Evolutionary conservation across 2,329 filamentous ascomycete genomes (phyloP), one percentile per base, ranked within the genome.

Genomic region (Fusarium virguliforme): DNA sequence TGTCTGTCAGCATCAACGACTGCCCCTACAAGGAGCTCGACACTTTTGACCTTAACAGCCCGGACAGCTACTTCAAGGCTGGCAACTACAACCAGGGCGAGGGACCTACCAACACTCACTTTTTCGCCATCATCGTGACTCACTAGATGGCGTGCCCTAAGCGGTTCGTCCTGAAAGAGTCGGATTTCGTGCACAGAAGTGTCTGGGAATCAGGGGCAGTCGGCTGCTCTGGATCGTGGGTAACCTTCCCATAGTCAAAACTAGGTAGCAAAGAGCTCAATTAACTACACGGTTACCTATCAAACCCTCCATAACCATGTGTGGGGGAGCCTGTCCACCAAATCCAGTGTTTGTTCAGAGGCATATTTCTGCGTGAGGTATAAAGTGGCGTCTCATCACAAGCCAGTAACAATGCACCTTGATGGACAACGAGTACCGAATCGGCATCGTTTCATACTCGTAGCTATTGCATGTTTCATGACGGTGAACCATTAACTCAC

Each of bases 41-140:
- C 60, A 79, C 78, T 1, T 78, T 75, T 50, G 60, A 75, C 8
- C 71, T 80, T 18, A 67, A 77, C 57, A 68, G 64, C 4, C 79
- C 80, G 4, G 55, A 64, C 15, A 80, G 79, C 65, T 82, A 81
- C 67, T 82, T 81, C 75, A 82, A 82, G 75, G 78, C 71, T 7
- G 79, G 80, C 30, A 80, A 81, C 60, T 82, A 82, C 62, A 81
- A 81, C 66, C 79, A 82, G 66, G 78, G 74, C 6, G 67, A 74
- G 28, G 65, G 57, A 43, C 43, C 72, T 3, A 75, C 76, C 2
- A 74, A 79, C 48, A 71, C 78, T 8, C 69, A 70, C 41, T 74
- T 75, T 48, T 75, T 64, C 40, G 22, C 64, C n/a, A 72, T 76
- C 34, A 59, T 38, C 4, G 67, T 74, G 13, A 59, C 68, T 28